A percentile compares a stretch with the other conserved stretches of the same genome.
phyloP scores from a whole-genome alignment of 441 rosid genomes.

The Gossypium gossypioides region DNA sequence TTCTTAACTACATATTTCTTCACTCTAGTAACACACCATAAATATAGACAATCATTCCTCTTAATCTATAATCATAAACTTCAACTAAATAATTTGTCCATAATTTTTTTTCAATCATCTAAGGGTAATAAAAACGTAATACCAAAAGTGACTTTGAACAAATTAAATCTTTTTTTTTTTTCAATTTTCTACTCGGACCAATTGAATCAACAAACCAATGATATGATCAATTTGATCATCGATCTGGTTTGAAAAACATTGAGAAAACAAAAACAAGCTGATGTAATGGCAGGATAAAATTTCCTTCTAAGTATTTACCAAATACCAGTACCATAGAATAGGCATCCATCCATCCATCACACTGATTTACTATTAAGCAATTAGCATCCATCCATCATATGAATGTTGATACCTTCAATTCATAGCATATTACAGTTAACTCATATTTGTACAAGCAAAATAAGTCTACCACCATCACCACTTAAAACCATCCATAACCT shows the following conservation, averaged over 20 bases:
- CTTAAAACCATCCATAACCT: not conserved
- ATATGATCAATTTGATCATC: too few relatives aligned
- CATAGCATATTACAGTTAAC: not conserved
- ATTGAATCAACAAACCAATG: too few relatives aligned
- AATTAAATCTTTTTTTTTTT: too few relatives aligned
- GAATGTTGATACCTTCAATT: not conserved
- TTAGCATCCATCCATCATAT: not conserved
- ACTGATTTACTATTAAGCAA: not conserved
- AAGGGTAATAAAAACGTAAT: too few relatives aligned
- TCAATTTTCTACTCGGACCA: too few relatives aligned
- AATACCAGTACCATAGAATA: not conserved
- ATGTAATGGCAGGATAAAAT: not conserved
- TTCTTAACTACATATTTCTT: too few relatives aligned
- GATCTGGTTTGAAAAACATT: not conserved
- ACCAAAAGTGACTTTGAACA: too few relatives aligned
- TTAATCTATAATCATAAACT: too few relatives aligned
- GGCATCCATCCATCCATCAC: not conserved
- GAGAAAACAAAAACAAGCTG: not conserved
- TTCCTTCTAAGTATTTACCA: not conserved
- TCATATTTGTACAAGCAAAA: constrained; percentile 2
- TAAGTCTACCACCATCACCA: not conserved
- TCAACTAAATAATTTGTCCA: too few relatives aligned
- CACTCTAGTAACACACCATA: too few relatives aligned
- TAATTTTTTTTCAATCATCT: too few relatives aligned
- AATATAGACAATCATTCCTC: too few relatives aligned